Evolutionary conservation across 768 basidiomycete genomes (phyloP), one percentile per base, ranked within the genome.

Genomic region (Neoboletus magnificus): DNA sequence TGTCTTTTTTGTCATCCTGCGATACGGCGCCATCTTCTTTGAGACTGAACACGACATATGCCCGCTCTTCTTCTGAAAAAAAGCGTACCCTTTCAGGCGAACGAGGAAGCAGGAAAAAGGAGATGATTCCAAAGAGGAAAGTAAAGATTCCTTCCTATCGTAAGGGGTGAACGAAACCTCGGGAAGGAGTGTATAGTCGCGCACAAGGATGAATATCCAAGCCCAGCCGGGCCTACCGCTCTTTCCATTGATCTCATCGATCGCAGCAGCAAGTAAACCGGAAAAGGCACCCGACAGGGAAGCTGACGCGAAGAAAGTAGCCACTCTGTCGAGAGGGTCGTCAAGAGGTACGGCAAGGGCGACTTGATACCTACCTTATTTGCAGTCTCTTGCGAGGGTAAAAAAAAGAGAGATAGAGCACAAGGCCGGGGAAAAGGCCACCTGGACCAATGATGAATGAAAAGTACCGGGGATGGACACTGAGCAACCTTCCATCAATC

Each of bases 61-160:
- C 63, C 46, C 77, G 82, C 66, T 86, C 84, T 25, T 78, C 62
- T n/a, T 67, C 58, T 2, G 68, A 77, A 22, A 89, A 71, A 74
- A 87, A 85, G 40, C 69, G 69, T 10, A 82, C 77, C 15, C 71
- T 67, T 6, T 59, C 63, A 8, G 82, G 78, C 0, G 76, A 73
- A 40, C 67, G 62, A 16, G 83, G 79, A 45, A 83, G 70, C 37
- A 85, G 55, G 60, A 77, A 72, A 73, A 77, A 85, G 0, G 81
- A 75, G 5, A 67, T 29, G 4, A 81, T 35, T 12, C 86, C 89
- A 57, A 85, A 82, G 4, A 80, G 47, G 52, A 82, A 71, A 0
- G 86, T 87, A 68, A 89, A 82, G 2, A 79, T 68, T 1, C 88
- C 88, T 67, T 89, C 81, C 70, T 74, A 30, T 27, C 7, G n/a